phyloP scores from a whole-genome alignment of 768 basidiomycete species.

The Tremella mesenterica region DNA sequence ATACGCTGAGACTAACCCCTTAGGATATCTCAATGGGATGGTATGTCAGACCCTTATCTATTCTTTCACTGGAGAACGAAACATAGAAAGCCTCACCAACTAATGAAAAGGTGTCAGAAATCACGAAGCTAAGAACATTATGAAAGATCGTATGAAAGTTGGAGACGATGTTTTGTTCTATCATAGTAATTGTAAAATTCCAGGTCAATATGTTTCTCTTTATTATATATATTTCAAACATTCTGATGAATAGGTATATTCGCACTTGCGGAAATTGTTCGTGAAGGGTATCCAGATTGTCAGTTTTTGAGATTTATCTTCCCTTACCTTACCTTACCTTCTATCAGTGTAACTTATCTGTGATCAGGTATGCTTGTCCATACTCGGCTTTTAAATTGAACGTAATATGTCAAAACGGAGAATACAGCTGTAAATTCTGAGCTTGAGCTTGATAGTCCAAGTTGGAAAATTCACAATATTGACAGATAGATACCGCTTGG shows the following conservation, averaged over 20 bases:
- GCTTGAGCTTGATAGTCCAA: too few relatives aligned
- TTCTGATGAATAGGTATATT: too few relatives aligned
- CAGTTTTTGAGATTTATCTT: slow-evolving; percentile 44
- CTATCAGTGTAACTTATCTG: too few relatives aligned
- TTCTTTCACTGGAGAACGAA: not conserved
- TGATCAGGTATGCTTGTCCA: too few relatives aligned
- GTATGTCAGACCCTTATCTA: slow-evolving; percentile 7
- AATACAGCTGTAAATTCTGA: too few relatives aligned
- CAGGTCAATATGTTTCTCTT: slow-evolving; percentile 23
- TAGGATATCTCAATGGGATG: slow-evolving; percentile 40
- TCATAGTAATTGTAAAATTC: slow-evolving; percentile 40
- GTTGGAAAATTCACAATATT: not conserved
- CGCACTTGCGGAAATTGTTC: slow-evolving; percentile 55
- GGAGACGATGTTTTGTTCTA: slow-evolving; percentile 44
- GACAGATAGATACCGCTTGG: slow-evolving; percentile 73
- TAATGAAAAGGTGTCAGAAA: slow-evolving; percentile 35
- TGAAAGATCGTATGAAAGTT: slow-evolving; percentile 42
- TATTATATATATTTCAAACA: too few relatives aligned
- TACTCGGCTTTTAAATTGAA: too few relatives aligned
- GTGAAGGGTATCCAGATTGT: slow-evolving; percentile 86
- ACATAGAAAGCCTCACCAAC: too few relatives aligned
- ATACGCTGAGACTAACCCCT: not conserved
- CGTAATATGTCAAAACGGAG: too few relatives aligned
- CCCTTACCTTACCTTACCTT: not conserved
- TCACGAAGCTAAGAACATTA: slow-evolving; percentile 43